These are phyloP conservation scores for Gremmenia infestans DNA, from an alignment of 2,329 filamentous ascomycete genomes.

Conservation along the genomic window DNA sequence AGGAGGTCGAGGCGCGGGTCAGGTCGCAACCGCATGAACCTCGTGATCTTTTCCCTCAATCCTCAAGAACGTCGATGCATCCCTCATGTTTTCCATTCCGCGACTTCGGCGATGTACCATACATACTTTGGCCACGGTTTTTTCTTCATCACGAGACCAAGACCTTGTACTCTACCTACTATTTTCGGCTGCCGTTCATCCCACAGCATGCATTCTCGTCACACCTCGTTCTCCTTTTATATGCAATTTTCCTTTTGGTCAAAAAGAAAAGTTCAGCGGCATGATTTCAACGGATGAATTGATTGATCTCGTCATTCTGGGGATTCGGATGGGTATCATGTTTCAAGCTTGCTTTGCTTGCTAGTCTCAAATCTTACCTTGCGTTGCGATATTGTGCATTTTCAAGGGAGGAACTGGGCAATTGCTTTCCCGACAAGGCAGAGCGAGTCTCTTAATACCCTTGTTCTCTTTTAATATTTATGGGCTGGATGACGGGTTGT, in stretches of 20 bases:
- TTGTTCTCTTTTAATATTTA: background rate
- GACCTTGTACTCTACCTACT: conserved; percentile 19
- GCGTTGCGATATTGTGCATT: conserved; percentile 8
- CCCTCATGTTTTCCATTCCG: conserved; percentile 4
- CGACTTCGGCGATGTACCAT: conserved; percentile 20
- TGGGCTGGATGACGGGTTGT: background rate
- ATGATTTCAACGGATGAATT: conserved; percentile 12
- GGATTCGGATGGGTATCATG: background rate
- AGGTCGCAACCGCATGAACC: conserved; percentile 20
- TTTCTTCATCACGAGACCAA: conserved; percentile 13
- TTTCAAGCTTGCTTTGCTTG: conserved; percentile 3
- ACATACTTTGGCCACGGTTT: conserved; percentile 14
- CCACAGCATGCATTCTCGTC: conserved; percentile 9
- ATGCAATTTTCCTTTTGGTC: conserved; percentile 5
- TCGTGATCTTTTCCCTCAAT: background rate
- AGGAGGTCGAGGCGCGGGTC: conserved; percentile 50
- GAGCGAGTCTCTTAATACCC: background rate
- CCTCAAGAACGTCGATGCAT: conserved; percentile 10
- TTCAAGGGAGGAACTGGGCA: conserved; percentile 5
- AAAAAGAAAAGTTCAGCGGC: conserved; percentile 12
- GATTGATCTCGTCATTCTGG: background rate
- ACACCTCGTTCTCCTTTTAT: conserved; percentile 7
- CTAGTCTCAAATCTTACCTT: conserved; percentile 3
- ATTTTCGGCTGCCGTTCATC: conserved; percentile 5
- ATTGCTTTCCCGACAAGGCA: background rate